Evolutionary conservation across 306 rosid genomes (phyloP).

Genomic region (Astragalus membranaceus): DNA sequence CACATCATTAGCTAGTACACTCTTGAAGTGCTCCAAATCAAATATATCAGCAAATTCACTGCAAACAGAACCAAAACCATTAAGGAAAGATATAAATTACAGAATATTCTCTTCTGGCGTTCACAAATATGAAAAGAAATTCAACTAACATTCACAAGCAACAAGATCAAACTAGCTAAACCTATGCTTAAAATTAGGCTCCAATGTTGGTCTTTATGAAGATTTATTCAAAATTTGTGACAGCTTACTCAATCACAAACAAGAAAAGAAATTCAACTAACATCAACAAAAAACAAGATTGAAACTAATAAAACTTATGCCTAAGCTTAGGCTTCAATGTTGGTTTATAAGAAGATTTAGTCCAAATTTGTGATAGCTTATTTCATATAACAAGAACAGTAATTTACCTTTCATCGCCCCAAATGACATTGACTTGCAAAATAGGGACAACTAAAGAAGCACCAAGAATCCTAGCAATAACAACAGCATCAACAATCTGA

Average conservation of each 20-base stretch:
- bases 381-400: too few species aligned
- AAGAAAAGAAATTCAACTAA: too few species aligned
- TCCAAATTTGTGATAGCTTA: background rate
- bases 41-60: slow-evolving; percentile 96
- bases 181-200: background rate
- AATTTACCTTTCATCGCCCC: slow-evolving; percentile 96
- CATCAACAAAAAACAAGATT: background rate
- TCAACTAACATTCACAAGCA: background rate
- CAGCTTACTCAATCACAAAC: background rate
- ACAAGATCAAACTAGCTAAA: background rate
- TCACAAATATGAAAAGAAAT: background rate
- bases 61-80: slow-evolving; percentile 32
- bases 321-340: background rate
- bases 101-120: background rate
- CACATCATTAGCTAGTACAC: slow-evolving; percentile 63
- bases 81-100: background rate
- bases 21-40: slow-evolving; percentile 94
- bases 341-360: background rate
- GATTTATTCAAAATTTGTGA: background rate
- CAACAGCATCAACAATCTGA: slow-evolving; percentile 97
- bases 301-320: background rate
- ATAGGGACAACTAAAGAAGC: slow-evolving; percentile 92
- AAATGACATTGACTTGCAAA: slow-evolving; percentile 88
- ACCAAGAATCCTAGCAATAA: slow-evolving; percentile 93
- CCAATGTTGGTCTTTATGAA: background rate